These are phyloP conservation scores for Penicillium pancosmium DNA, from an alignment of 495 filamentous ascomycete genomes.

Conservation along the genomic window DNA sequence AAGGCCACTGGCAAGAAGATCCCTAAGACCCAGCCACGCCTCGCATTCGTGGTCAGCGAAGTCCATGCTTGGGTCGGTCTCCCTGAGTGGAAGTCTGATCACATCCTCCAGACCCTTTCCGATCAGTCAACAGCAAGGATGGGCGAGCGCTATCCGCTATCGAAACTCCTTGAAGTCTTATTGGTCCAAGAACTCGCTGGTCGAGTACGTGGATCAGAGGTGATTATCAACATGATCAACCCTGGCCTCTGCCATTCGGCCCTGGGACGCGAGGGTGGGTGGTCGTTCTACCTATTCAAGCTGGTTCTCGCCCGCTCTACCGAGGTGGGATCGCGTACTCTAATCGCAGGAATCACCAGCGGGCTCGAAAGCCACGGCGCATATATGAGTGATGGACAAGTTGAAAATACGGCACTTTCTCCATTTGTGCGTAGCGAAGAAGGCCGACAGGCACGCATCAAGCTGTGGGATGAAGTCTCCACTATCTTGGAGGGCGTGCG, in stretches of 20 bases:
- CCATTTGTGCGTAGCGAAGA: constrained; percentile 42
- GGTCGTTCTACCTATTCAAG: constrained; percentile 22
- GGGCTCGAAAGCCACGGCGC: constrained; percentile 49
- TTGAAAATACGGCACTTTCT: constrained; percentile 28
- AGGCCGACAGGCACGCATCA: constrained; percentile 45
- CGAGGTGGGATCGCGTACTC: constrained; percentile 51
- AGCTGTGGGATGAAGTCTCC: constrained; percentile 56
- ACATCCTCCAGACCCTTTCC: constrained; percentile 38
- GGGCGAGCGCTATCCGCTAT: constrained; percentile 43
- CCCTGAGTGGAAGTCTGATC: constrained; percentile 30
- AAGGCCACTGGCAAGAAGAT: constrained; percentile 30
- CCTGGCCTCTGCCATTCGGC: constrained; percentile 55
- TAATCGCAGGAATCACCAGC: constrained; percentile 41
- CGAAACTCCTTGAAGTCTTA: constrained; percentile 57
- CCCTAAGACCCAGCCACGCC: constrained; percentile 22
- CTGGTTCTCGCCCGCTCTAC: constrained; percentile 40
- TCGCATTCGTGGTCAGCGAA: constrained; percentile 44
- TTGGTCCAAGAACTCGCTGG: constrained; percentile 48
- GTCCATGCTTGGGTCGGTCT: constrained; percentile 39
- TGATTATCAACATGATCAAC: constrained; percentile 56
- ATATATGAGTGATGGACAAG: constrained; percentile 43
- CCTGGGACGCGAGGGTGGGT: constrained; percentile 37
- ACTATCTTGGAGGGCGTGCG: constrained; percentile 50
- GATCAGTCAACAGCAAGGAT: constrained; percentile 33
- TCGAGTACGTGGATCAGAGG: constrained; percentile 28